Conservation (phyloP, 805 yeast genomes). For the Blastobotrys chiropterorum region DNA sequence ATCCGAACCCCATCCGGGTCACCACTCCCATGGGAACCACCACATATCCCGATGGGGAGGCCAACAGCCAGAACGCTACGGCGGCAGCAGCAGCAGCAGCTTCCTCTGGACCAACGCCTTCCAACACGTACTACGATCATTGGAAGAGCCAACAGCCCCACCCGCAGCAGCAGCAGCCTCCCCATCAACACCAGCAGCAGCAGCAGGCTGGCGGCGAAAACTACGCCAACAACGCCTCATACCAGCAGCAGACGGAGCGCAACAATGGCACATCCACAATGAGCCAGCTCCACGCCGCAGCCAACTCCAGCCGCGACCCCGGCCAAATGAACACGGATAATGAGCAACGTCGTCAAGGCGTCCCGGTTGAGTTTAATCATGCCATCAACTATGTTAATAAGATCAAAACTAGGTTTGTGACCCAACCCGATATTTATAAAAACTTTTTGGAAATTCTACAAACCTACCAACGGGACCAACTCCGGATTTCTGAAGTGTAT, state of each 20-base stretch:
- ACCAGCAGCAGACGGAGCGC: conserved; percentile 4
- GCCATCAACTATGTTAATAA: conserved; percentile 95
- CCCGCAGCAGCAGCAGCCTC: conserved; percentile 17
- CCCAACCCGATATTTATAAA: conserved; percentile 93
- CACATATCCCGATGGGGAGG: conserved; percentile 27
- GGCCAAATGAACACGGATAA: too few species aligned
- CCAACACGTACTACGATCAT: too few species aligned
- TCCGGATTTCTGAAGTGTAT: conserved; percentile 92
- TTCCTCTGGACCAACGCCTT: not conserved
- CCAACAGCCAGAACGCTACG: conserved; percentile 7
- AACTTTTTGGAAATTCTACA: conserved; percentile 90
- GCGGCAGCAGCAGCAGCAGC: conserved; percentile 3
- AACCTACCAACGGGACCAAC: conserved; percentile 93
- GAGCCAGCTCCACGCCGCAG: conserved; percentile 37
- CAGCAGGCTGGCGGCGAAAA: conserved; percentile 8
- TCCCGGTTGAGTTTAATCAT: conserved; percentile 92
- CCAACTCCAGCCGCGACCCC: conserved; percentile 28
- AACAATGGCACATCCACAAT: conserved; percentile 16
- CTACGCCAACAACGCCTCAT: conserved; percentile 8
- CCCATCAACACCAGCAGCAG: conserved; percentile 15
- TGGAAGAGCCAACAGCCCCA: conserved; percentile 12
- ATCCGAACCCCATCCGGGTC: conserved; percentile 87
- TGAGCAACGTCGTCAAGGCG: conserved; percentile 31
- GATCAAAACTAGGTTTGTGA: conserved; percentile 87
- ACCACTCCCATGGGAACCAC: conserved; percentile 94